Evolutionary conservation across 163 green algal species (phyloP).

Genomic region (Chlorella variabilis): DNA sequence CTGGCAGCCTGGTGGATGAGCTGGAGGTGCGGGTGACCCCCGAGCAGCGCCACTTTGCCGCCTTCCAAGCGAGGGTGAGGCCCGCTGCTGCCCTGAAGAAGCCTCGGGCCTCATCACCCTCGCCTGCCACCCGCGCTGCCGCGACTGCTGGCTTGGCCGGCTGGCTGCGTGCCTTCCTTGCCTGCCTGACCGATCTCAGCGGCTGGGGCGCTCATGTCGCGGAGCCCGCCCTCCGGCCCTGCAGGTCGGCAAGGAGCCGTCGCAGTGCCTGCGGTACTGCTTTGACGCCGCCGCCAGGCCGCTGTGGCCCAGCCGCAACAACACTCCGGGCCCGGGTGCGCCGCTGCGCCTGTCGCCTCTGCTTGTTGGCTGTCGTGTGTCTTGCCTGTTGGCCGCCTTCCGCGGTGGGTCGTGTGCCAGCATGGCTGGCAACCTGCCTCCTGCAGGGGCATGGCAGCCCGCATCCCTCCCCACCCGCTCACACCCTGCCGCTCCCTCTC

Average conservation of each 20-base stretch:
- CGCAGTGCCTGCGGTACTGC: constrained; percentile 80
- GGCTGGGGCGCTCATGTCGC: too few species aligned
- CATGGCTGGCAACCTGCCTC: too few species aligned
- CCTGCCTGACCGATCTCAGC: too few species aligned
- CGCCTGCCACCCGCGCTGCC: too few species aligned
- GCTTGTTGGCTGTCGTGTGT: neutral
- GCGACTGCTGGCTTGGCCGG: too few species aligned
- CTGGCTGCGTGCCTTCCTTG: too few species aligned
- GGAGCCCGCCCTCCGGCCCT: neutral
- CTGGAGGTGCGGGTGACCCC: constrained; percentile 54
- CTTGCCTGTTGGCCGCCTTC: too few species aligned
- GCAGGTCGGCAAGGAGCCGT: constrained; percentile 30
- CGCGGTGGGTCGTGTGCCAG: too few species aligned
- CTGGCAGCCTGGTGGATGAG: constrained; percentile 61
- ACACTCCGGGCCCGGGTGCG: constrained; percentile 1
- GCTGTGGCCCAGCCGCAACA: constrained; percentile 70
- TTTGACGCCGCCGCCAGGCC: constrained; percentile 65
- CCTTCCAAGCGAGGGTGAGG: constrained; percentile 66
- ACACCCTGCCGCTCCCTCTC: too few species aligned
- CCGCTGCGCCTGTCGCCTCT: neutral
- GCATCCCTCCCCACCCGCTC: too few species aligned
- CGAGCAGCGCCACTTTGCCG: constrained; percentile 67
- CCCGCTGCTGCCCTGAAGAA: neutral
- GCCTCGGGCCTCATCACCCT: too few species aligned
- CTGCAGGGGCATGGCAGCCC: too few species aligned